These are phyloP conservation scores for Sporobolomyces roseus DNA, from an alignment of 768 basidiomycete species.

Conservation along the genomic window DNA sequence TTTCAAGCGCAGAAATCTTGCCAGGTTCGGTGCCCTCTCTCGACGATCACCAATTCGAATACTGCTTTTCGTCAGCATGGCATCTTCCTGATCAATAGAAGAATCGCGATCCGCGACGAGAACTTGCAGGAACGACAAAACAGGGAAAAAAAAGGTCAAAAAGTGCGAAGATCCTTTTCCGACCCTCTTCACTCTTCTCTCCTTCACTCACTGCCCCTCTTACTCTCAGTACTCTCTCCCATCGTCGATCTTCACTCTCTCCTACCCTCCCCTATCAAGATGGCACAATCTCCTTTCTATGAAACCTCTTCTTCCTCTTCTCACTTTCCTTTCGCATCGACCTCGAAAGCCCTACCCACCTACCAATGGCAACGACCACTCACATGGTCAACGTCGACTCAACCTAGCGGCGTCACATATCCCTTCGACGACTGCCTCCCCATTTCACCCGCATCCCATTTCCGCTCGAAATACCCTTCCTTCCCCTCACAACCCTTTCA, in stretches of 20 bases:
- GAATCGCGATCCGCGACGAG: no score
- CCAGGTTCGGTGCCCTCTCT: no score
- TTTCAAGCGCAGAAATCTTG: no score
- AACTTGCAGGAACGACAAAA: no score
- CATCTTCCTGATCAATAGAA: no score
- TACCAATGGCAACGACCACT: not conserved
- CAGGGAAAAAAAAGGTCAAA: no score
- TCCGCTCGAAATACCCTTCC: not conserved
- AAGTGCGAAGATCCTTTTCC: no score
- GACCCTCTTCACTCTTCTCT: not conserved
- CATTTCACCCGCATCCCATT: not conserved
- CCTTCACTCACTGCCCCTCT: not conserved
- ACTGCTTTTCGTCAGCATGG: no score
- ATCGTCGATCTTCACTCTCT: no score
- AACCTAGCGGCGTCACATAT: not conserved
- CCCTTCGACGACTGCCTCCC: slow-evolving; percentile 7
- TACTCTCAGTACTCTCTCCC: no score
- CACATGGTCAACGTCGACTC: not conserved
- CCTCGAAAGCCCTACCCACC: not conserved
- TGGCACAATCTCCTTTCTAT: not conserved
- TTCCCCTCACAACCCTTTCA: not conserved
- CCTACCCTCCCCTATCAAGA: no score
- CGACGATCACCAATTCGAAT: no score
- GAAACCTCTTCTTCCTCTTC: not conserved
- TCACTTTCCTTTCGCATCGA: not conserved